phyloP scores from a whole-genome alignment of 306 rosid genomes.

The Herpetospermum pedunculosum region DNA sequence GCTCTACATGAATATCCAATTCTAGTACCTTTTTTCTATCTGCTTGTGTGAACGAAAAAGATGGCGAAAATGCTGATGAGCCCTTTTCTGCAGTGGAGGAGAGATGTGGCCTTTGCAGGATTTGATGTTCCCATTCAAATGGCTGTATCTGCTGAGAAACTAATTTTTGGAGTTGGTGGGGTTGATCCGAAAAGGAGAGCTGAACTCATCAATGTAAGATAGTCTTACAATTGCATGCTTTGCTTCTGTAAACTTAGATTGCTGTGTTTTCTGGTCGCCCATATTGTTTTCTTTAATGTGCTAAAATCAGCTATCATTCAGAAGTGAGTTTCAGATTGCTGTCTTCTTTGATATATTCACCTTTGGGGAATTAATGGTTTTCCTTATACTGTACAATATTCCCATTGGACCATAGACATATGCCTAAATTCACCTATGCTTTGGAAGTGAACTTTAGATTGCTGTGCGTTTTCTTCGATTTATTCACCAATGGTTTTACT shows the following conservation, averaged over 20 bases:
- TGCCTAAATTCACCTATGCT: background rate
- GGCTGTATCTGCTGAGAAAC: conserved; percentile 81
- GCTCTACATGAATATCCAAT: background rate
- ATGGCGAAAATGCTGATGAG: background rate
- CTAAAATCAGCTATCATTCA: background rate
- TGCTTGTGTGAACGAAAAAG: background rate
- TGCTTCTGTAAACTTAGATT: background rate
- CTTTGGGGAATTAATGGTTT: background rate
- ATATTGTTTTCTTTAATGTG: background rate
- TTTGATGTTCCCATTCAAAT: conserved; percentile 84
- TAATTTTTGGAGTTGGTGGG: conserved; percentile 70
- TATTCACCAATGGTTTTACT: background rate
- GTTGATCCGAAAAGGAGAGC: conserved; percentile 66
- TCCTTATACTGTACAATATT: background rate
- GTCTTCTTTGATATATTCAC: background rate
- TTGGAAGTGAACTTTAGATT: background rate
- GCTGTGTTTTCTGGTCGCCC: background rate
- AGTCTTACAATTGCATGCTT: background rate
- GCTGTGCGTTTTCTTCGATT: background rate
- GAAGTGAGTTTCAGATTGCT: background rate
- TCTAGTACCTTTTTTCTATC: background rate
- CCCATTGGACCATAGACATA: too few relatives aligned
- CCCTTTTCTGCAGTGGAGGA: conserved; percentile 48
- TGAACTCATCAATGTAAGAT: conserved; percentile 63
- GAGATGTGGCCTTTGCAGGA: conserved; percentile 95